phyloP scores from a whole-genome alignment of 306 rosid genomes.

The Acacia melanoxylon region DNA sequence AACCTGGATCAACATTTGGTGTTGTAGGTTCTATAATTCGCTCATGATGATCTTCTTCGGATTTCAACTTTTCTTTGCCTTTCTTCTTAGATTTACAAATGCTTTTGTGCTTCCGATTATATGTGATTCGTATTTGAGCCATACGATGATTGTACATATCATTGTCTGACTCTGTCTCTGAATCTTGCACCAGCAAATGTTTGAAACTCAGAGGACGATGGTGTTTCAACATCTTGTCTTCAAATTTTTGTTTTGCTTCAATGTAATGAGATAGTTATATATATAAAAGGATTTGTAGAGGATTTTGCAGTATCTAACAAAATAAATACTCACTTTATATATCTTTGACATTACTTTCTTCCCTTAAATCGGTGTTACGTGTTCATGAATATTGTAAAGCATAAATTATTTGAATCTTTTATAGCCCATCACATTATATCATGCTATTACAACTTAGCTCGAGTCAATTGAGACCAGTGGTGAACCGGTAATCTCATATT shows the following conservation, averaged over 20 bases:
- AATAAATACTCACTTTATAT: neutral
- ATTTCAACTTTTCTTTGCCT: neutral
- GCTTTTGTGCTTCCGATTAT: neutral
- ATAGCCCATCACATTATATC: neutral
- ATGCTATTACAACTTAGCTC: no score
- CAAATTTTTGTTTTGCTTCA: neutral
- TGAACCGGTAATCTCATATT: no score
- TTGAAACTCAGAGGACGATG: neutral
- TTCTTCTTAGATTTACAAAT: neutral
- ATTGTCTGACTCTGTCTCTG: conserved; percentile 30
- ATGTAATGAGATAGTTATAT: neutral
- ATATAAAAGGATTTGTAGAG: neutral
- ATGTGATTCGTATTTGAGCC: neutral
- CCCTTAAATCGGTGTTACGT: neutral
- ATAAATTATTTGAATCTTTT: neutral
- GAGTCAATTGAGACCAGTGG: neutral
- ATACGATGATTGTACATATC: neutral
- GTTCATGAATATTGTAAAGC: neutral
- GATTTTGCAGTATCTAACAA: neutral
- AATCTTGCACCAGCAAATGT: conserved; percentile 21
- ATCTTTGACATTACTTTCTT: neutral
- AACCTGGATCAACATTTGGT: conserved; percentile 26
- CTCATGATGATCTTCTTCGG: neutral
- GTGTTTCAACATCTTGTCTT: conserved; percentile 20
- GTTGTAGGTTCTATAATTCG: neutral